These are phyloP conservation scores for Exidia glandulosa DNA, from an alignment of 768 basidiomycete genomes.

Conservation along the genomic window DNA sequence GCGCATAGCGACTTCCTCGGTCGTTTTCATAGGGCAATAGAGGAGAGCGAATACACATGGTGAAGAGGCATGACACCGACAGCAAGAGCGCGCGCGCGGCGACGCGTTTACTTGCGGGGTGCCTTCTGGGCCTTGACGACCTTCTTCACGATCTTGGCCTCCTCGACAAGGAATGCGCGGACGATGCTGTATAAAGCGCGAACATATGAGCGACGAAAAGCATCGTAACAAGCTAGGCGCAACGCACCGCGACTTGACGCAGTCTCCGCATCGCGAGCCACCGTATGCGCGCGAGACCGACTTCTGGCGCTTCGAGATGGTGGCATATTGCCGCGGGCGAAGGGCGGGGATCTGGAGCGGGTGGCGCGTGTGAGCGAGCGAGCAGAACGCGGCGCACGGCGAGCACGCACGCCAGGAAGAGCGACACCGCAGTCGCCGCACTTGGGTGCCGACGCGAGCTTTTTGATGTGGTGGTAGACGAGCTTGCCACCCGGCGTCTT, in stretches of 20 bases:
- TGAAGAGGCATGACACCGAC: neutral
- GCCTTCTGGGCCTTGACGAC: slow-evolving; percentile 86
- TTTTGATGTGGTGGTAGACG: slow-evolving; percentile 97
- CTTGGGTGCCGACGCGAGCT: slow-evolving; percentile 82
- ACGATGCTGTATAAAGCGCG: slow-evolving; percentile 59
- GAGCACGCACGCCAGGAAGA: slow-evolving; percentile 75
- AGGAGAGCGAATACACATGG: slow-evolving; percentile 1
- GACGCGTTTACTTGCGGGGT: slow-evolving; percentile 6
- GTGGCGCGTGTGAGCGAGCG: neutral
- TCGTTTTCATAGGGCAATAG: neutral
- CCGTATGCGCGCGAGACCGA: slow-evolving; percentile 94
- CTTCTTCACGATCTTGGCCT: slow-evolving; percentile 99
- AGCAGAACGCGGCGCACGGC: neutral
- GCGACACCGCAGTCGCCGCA: slow-evolving; percentile 97
- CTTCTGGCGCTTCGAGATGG: slow-evolving; percentile 95
- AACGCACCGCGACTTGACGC: slow-evolving; percentile 88
- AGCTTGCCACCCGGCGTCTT: slow-evolving; percentile 99
- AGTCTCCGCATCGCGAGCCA: slow-evolving; percentile 92
- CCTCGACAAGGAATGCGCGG: slow-evolving; percentile 97
- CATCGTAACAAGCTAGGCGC: neutral
- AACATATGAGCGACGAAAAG: neutral
- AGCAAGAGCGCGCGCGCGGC: neutral
- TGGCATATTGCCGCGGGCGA: slow-evolving; percentile 91
- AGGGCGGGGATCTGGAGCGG: slow-evolving; percentile 74
- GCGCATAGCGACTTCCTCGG: slow-evolving; percentile 1